These are phyloP conservation scores for Pythium phragmiticola DNA, from an alignment of 352 stramenopile genomes.

Conservation along the genomic window DNA sequence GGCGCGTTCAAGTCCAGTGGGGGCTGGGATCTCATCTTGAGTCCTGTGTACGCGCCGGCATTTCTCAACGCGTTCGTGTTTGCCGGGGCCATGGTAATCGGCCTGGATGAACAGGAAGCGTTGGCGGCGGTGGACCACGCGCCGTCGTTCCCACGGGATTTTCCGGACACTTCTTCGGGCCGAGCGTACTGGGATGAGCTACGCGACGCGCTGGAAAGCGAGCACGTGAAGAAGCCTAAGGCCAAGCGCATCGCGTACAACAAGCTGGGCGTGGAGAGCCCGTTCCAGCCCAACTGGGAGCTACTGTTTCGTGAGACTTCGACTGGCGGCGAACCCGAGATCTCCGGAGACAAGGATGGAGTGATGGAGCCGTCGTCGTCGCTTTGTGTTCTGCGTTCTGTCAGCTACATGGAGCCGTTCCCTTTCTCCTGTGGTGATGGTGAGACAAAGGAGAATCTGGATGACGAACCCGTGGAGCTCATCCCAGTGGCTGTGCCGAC, in stretches of 20 bases:
- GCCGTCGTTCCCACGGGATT: slow-evolving; percentile 78
- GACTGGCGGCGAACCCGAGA: background rate
- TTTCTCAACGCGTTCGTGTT: slow-evolving; percentile 71
- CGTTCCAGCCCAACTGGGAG: slow-evolving; percentile 64
- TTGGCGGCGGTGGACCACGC: slow-evolving; percentile 46
- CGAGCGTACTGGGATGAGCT: slow-evolving; percentile 51
- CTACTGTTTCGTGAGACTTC: slow-evolving; percentile 34
- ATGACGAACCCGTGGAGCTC: slow-evolving; percentile 7
- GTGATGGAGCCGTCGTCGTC: slow-evolving; percentile 6
- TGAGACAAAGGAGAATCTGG: background rate
- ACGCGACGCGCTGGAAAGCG: slow-evolving; percentile 21
- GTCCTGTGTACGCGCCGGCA: slow-evolving; percentile 36
- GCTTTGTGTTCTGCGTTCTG: slow-evolving; percentile 58
- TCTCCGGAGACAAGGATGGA: slow-evolving; percentile 3
- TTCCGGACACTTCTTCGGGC: slow-evolving; percentile 62
- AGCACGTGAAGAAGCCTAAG: slow-evolving; percentile 58
- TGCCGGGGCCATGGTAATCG: slow-evolving; percentile 64
- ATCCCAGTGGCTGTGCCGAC: slow-evolving; percentile 65
- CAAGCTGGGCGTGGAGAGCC: slow-evolving; percentile 54
- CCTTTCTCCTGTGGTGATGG: slow-evolving; percentile 37
- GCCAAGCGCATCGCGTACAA: slow-evolving; percentile 63
- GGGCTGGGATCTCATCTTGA: slow-evolving; percentile 70
- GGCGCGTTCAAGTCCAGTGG: slow-evolving; percentile 43
- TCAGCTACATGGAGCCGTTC: slow-evolving; percentile 72
- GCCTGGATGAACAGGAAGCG: slow-evolving; percentile 66